Conservation (phyloP, 169 alveolate species). For the Cryptosporidium ryanae region DNA sequence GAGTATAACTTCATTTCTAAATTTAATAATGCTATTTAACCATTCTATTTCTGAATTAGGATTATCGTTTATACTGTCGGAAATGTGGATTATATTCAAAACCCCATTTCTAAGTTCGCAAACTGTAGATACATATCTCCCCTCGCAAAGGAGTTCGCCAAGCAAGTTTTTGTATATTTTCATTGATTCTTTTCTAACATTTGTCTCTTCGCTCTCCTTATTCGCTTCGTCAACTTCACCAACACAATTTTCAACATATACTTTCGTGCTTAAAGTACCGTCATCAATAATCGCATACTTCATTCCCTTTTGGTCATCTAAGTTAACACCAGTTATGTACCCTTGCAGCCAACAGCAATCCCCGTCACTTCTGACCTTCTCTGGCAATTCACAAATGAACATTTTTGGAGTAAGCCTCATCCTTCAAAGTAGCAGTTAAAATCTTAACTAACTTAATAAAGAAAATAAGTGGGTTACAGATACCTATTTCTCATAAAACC, state of each 20-base stretch:
- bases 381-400: constrained; percentile 54
- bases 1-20: not conserved
- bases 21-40: constrained; percentile 24
- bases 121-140: constrained; percentile 33
- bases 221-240: not conserved
- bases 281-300: constrained; percentile 31
- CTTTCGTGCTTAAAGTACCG: constrained; percentile 26
- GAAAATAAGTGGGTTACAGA: too few species aligned
- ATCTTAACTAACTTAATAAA: too few species aligned
- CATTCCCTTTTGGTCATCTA: not conserved
- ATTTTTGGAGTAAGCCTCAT: constrained; percentile 57
- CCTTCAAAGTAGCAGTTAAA: not conserved
- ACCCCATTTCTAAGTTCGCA: constrained; percentile 8
- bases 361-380: constrained; percentile 18
- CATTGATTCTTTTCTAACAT: not conserved
- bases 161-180: constrained; percentile 3
- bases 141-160: constrained; percentile 23
- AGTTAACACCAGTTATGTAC: constrained; percentile 4
- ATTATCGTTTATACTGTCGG: constrained; percentile 25
- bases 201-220: not conserved
- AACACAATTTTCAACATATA: not conserved
- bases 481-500: too few species aligned
- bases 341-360: constrained; percentile 70
- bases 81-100: constrained; percentile 36
- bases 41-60: constrained; percentile 31